Evolutionary conservation across 768 basidiomycete genomes (phyloP), one percentile per base, ranked within the genome.

Genomic region (Tephrocybe sp.): DNA sequence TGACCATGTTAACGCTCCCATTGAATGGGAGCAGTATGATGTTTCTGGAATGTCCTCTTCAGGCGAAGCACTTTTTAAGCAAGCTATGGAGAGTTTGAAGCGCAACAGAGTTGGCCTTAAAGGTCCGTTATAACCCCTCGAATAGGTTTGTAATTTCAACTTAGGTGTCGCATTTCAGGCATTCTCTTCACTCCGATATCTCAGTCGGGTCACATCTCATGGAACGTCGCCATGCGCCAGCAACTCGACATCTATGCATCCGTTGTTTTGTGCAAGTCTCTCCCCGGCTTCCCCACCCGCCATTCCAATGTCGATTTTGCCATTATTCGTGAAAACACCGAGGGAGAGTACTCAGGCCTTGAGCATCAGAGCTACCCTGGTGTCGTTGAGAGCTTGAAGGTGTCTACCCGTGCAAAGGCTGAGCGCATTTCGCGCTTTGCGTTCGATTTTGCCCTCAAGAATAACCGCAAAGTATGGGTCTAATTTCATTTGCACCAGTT

Each of bases 211-310:
- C 97, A 99, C 71, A 93, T 96, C 58, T 98, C 97, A 53, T 99
- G 97, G 97, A 99, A 99, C 67, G 97, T 99, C 52, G 97, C 97
- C 56, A 98, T 99, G 94, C 89, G 97, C 59, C 96, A 98, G 68
- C 91, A 96, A 66, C 89, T 99, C 57, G 97, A 99, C 70, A 98
- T 99, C 60, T 99, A 98, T 70, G 97, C 97, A 19, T 98, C 96
- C 9, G 90, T 98, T 60, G 94, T 98, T 47, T 81, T 98, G 47
- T 98, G 96, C 86, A 98, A 98, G 73, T 93, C 96, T 40, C 83
- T 98, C 45, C 92, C 93, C 11, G 97, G 97, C 46, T 85, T 92
- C 73, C 89, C 95, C 38, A 98, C 97, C 33, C 89, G 97, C 56
- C 97, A 99, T 72, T 77, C 84, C 53, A 90, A 96, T 65, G 97